These are phyloP conservation scores for Chloranthus sessilifolius DNA, from an alignment of 164 flowering plant genomes.

Conservation along the genomic window DNA sequence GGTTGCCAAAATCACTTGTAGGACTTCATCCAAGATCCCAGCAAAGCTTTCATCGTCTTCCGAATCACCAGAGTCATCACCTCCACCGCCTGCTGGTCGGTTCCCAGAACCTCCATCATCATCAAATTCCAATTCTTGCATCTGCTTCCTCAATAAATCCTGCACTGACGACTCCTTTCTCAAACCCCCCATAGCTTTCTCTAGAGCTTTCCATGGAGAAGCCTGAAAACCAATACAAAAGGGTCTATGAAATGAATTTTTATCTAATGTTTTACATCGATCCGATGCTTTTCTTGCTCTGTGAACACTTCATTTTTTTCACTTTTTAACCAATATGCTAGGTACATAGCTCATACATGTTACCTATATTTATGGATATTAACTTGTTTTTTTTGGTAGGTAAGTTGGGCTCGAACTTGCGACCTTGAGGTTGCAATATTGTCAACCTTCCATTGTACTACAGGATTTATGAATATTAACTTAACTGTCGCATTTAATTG, in stretches of 20 bases:
- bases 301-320: not conserved
- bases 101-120: slow-evolving; percentile 41
- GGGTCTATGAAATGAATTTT: not conserved
- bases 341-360: too few species aligned
- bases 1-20: slow-evolving; percentile 71
- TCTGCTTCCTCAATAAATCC: slow-evolving; percentile 60
- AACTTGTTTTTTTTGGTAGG: too few species aligned
- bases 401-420: too few species aligned
- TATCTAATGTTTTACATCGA: not conserved
- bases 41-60: slow-evolving; percentile 49
- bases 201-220: slow-evolving; percentile 63
- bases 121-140: slow-evolving; percentile 47
- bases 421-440: too few species aligned
- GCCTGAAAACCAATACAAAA: slow-evolving; percentile 26
- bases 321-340: too few species aligned
- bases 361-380: too few species aligned
- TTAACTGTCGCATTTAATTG: too few species aligned
- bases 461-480: too few species aligned
- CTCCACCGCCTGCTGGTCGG: slow-evolving; percentile 32
- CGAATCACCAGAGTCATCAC: slow-evolving; percentile 36
- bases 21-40: slow-evolving; percentile 49
- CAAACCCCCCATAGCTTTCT: slow-evolving; percentile 48
- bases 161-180: slow-evolving; percentile 47
- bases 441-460: too few species aligned
- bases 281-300: not conserved